Base-by-base conservation (phyloP, 2,329 filamentous ascomycete species). In the Fusarium gaditjirri region DNA sequence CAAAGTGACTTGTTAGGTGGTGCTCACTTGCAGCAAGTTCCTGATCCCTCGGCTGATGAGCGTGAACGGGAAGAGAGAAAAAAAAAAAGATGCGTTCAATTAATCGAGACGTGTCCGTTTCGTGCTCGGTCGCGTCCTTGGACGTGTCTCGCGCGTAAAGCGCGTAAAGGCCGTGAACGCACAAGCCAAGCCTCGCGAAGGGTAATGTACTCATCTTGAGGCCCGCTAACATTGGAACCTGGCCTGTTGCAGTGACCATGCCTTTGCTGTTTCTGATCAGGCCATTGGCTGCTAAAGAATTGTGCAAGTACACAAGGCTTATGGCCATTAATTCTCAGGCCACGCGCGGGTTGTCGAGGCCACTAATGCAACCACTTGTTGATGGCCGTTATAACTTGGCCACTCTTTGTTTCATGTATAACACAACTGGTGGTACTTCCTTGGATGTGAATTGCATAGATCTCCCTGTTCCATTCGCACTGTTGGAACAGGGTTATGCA, bases 81-180 rank as follows among this genome's bases (percentile, higher is more conserved):
- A 72, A 59, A 59, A 65, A 64, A 65, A 72, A 59, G 59, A 75
- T 77, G 75, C 72, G 75, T 64, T 79, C 75, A 78, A 80, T 81
- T 80, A 80, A 80, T 63, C 61, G 27, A 67, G 82, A 81, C 83
- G 83, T 84, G 83, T 84, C 81, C 57, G 77, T 84, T 84, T 84
- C 83, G 83, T 81, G 83, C 77, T 77, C 75, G 23, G 41, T 80
- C 82, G 81, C 80, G 81, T 78, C 65, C 55, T 9, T 31, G 16
- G 38, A 71, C 79, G 79, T 79, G 79, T 78, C 71, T 68, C 71
- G 72, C 67, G 64, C 71, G 70, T 59, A 47, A 43, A 64, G 64
- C 73, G 74, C 74, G 75, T 77, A 74, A 72, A 70, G 69, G 61
- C 62, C 38, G 65, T 72, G 61, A 60, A 72, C 70, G 72, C 69